Evolutionary conservation across 2,329 filamentous ascomycete species (phyloP).

Genomic region (Trichoderma brevicompactum): DNA sequence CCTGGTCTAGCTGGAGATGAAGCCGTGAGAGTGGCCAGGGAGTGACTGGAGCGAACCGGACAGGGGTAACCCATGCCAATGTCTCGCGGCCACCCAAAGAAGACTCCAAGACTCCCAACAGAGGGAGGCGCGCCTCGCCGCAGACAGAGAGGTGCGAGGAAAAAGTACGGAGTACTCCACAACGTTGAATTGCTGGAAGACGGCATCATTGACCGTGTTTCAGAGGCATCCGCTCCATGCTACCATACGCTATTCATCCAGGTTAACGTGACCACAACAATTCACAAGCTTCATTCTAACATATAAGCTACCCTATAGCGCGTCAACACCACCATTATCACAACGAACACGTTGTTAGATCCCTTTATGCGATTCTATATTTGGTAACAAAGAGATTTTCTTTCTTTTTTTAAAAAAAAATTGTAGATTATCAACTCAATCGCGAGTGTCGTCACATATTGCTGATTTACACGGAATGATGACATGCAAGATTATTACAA

Average conservation of each 20-base stretch:
- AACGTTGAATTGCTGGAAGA: background rate
- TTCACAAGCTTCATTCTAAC: background rate
- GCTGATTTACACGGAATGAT: background rate
- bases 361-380: background rate
- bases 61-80: background rate
- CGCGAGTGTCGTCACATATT: no score
- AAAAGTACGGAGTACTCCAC: no score
- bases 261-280: background rate
- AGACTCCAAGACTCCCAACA: background rate
- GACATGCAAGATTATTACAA: no score
- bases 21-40: background rate
- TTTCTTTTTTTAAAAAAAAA: background rate
- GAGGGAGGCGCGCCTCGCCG: background rate
- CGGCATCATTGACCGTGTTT: background rate
- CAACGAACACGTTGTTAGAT: background rate
- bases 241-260: no score
- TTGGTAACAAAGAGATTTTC: no score
- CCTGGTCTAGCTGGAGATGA: background rate
- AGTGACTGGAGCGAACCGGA: background rate
- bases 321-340: no score
- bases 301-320: background rate
- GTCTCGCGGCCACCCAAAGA: constrained; percentile 2
- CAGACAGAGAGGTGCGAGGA: background rate
- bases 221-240: background rate
- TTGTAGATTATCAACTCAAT: no score